Conservation (phyloP, 1,139 yeast genomes). For the Saccharomyces hybrid region DNA sequence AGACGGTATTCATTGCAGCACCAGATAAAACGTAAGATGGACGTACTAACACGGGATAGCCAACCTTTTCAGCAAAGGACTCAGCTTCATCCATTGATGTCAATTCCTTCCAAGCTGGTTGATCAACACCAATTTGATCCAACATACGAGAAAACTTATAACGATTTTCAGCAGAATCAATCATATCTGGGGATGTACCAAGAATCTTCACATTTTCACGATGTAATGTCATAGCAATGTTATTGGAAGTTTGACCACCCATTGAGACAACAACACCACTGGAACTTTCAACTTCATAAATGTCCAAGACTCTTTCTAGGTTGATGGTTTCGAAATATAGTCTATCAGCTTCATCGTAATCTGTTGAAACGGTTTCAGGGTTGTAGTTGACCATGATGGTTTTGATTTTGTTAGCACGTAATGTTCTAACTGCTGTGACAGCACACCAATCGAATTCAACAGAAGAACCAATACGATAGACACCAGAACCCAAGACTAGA, state of each 20-base stretch:
- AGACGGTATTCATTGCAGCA: slow-evolving; percentile 98
- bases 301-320: slow-evolving; percentile 90
- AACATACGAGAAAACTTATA: slow-evolving; percentile 97
- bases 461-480: slow-evolving; percentile 88
- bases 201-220: slow-evolving; percentile 92
- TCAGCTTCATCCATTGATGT: slow-evolving; percentile 93
- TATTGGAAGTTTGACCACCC: slow-evolving; percentile 99
- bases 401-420: slow-evolving; percentile 79
- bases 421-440: slow-evolving; percentile 88
- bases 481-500: slow-evolving; percentile 90
- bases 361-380: slow-evolving; percentile 97
- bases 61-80: slow-evolving; percentile 80
- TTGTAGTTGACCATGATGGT: slow-evolving; percentile 96
- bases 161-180: slow-evolving; percentile 96
- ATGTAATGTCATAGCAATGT: slow-evolving; percentile 87
- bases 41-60: slow-evolving; percentile 93
- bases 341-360: slow-evolving; percentile 96
- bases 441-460: slow-evolving; percentile 97
- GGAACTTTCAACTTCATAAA: slow-evolving; percentile 86
- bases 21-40: slow-evolving; percentile 97
- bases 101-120: slow-evolving; percentile 98
- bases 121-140: slow-evolving; percentile 95
- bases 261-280: slow-evolving; percentile 91
- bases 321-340: slow-evolving; percentile 93
- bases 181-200: slow-evolving; percentile 98